phyloP scores from a whole-genome alignment of 1,284 basidiomycete species.

The Cystobasidium sp. region DNA sequence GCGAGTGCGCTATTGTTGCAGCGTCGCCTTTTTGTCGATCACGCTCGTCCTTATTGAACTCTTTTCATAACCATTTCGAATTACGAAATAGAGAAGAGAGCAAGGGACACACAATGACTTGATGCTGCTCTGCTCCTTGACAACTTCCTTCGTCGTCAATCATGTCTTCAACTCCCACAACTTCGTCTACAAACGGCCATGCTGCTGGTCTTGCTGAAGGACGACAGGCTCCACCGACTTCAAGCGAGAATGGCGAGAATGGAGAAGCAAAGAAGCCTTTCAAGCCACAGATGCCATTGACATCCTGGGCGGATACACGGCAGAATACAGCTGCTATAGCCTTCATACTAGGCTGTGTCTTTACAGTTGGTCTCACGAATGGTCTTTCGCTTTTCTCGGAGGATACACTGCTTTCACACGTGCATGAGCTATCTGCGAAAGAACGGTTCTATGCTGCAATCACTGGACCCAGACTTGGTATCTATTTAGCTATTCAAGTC shows the following conservation, averaged over 20 bases:
- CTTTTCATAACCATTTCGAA: background rate
- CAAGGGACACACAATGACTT: slow-evolving; percentile 5
- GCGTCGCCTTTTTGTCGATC: slow-evolving; percentile 2
- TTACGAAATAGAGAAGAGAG: no score
- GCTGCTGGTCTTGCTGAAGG: background rate
- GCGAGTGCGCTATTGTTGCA: slow-evolving; percentile 3
- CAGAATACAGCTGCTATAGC: slow-evolving; percentile 52
- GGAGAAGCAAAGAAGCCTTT: slow-evolving; percentile 19
- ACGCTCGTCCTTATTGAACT: background rate
- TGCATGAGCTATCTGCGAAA: background rate
- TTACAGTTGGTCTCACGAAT: slow-evolving; percentile 46
- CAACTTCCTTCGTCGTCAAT: background rate
- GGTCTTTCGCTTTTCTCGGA: slow-evolving; percentile 5
- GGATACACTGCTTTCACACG: background rate
- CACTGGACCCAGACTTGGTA: slow-evolving; percentile 73
- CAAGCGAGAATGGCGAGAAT: background rate
- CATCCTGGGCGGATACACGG: slow-evolving; percentile 51
- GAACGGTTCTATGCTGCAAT: slow-evolving; percentile 34
- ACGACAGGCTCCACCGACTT: background rate
- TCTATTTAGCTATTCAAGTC: slow-evolving; percentile 79
- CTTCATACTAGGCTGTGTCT: slow-evolving; percentile 51
- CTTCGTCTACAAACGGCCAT: slow-evolving; percentile 16
- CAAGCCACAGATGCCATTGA: slow-evolving; percentile 46
- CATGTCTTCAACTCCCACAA: background rate
- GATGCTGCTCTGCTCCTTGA: background rate